Percentiles rank a stretch among this genome's conserved stretches.
These are phyloP conservation scores for Oryza longistaminata DNA, from an alignment of 176 grass and related monocot species.

Conservation along the genomic window DNA sequence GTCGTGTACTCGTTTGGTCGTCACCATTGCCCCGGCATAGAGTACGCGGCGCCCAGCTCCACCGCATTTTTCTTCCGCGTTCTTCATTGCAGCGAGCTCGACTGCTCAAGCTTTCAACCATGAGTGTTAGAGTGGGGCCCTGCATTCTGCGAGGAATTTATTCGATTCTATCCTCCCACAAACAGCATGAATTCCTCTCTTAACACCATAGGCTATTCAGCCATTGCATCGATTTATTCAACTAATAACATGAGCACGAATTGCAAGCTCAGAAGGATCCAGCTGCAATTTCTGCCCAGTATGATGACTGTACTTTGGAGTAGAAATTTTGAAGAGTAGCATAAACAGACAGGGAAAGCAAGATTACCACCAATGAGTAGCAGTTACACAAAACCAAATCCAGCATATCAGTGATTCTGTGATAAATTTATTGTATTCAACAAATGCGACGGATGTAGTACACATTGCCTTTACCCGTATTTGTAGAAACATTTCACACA, in stretches of 20 bases:
- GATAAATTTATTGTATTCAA: background rate
- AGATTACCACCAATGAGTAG: background rate
- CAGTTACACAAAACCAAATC: background rate
- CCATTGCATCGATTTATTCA: background rate
- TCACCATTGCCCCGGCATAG: background rate
- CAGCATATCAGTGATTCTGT: background rate
- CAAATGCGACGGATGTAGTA: background rate
- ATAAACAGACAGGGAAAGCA: background rate
- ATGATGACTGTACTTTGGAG: background rate
- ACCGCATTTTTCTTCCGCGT: too few species aligned
- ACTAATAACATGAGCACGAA: background rate
- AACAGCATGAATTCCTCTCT: background rate
- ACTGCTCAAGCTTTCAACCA: too few species aligned
- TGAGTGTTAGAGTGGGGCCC: too few species aligned
- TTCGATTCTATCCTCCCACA: background rate
- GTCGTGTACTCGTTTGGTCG: too few species aligned
- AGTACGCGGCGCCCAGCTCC: too few species aligned
- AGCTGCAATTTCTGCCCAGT: background rate
- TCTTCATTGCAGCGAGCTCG: background rate
- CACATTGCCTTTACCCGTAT: conserved; percentile 6
- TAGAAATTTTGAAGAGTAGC: background rate
- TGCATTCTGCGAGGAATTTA: too few species aligned
- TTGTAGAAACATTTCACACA: conserved; percentile 29
- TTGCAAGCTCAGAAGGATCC: background rate
- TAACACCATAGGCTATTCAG: background rate